These are phyloP conservation scores for Ophiostoma tasmaniense DNA, from an alignment of 2,329 filamentous ascomycete species.

Conservation along the genomic window DNA sequence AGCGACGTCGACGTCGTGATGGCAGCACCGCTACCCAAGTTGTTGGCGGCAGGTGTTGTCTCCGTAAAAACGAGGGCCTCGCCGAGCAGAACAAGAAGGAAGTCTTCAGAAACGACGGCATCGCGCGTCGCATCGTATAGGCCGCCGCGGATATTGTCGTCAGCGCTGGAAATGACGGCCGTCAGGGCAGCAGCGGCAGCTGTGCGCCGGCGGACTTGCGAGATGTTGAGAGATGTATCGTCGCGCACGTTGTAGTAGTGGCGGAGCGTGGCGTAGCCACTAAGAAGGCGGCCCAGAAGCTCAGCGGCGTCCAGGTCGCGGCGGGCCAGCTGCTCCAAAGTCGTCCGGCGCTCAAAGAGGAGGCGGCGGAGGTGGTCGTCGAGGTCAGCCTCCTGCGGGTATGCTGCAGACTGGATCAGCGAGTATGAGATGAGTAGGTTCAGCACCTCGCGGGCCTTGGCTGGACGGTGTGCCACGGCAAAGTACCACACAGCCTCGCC, in stretches of 20 bases:
- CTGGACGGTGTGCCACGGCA: slow-evolving; percentile 67
- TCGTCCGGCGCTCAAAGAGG: slow-evolving; percentile 61
- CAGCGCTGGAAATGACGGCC: slow-evolving; percentile 76
- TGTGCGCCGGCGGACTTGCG: slow-evolving; percentile 55
- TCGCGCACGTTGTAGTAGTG: slow-evolving; percentile 89
- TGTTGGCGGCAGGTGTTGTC: slow-evolving; percentile 29
- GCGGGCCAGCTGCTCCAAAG: slow-evolving; percentile 62
- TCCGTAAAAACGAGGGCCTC: slow-evolving; percentile 69
- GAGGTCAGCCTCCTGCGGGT: slow-evolving; percentile 61
- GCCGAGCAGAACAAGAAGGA: slow-evolving; percentile 71
- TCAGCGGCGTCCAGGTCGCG: slow-evolving; percentile 74
- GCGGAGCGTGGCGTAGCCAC: slow-evolving; percentile 84
- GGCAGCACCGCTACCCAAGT: background rate
- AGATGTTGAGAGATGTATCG: slow-evolving; percentile 28
- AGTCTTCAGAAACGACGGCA: slow-evolving; percentile 81
- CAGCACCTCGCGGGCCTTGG: slow-evolving; percentile 76
- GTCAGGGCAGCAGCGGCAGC: slow-evolving; percentile 68
- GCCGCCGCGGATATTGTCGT: slow-evolving; percentile 85
- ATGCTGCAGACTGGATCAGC: slow-evolving; percentile 74
- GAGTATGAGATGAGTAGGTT: slow-evolving; percentile 83
- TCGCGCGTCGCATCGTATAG: slow-evolving; percentile 74
- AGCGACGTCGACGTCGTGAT: background rate
- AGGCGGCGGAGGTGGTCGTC: slow-evolving; percentile 64
- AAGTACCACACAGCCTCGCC: slow-evolving; percentile 88
- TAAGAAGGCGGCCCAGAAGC: slow-evolving; percentile 75